A percentile compares a stretch with the other conserved stretches of the same genome.
phyloP scores from a whole-genome alignment of 352 stramenopile genomes.

The Pseudoperonospora humuli region DNA sequence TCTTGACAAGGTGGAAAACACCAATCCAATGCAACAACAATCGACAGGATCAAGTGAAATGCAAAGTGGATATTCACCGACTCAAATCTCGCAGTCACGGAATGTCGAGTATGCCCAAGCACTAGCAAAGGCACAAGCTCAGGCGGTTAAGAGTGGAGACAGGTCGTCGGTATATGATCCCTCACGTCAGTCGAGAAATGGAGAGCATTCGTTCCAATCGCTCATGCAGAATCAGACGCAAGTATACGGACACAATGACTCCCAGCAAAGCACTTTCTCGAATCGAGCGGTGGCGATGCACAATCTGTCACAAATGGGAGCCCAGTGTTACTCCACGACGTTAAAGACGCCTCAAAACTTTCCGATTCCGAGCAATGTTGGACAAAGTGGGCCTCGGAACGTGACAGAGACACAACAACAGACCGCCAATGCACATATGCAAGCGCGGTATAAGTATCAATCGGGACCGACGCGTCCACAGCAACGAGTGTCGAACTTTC shows the following conservation, averaged over 20 bases:
- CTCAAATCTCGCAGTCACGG: slow-evolving; percentile 19
- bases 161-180: slow-evolving; percentile 14
- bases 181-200: slow-evolving; percentile 10
- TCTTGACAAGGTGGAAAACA: slow-evolving; percentile 8
- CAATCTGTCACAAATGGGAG: slow-evolving; percentile 10
- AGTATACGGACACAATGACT: slow-evolving; percentile 3
- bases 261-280: slow-evolving; percentile 13
- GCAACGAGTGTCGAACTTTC: slow-evolving; percentile 23
- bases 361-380: slow-evolving; percentile 10
- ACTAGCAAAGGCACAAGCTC: slow-evolving; percentile 24
- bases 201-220: slow-evolving; percentile 36
- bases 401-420: slow-evolving; percentile 20
- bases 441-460: slow-evolving; percentile 26
- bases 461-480: slow-evolving; percentile 24
- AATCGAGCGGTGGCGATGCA: slow-evolving; percentile 12
- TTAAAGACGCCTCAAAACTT: slow-evolving; percentile 14
- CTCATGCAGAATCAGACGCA: slow-evolving; percentile 26
- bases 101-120: slow-evolving; percentile 27
- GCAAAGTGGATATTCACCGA: slow-evolving; percentile 14
- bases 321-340: slow-evolving; percentile 12
- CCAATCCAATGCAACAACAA: slow-evolving; percentile 2
- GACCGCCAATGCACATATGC: slow-evolving; percentile 6
- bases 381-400: slow-evolving; percentile 10
- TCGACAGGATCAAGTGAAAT: slow-evolving; percentile 5
- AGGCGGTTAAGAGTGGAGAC: slow-evolving; percentile 3